phyloP scores from a whole-genome alignment of 768 basidiomycete genomes.

The Hypsizygus marmoreus region DNA sequence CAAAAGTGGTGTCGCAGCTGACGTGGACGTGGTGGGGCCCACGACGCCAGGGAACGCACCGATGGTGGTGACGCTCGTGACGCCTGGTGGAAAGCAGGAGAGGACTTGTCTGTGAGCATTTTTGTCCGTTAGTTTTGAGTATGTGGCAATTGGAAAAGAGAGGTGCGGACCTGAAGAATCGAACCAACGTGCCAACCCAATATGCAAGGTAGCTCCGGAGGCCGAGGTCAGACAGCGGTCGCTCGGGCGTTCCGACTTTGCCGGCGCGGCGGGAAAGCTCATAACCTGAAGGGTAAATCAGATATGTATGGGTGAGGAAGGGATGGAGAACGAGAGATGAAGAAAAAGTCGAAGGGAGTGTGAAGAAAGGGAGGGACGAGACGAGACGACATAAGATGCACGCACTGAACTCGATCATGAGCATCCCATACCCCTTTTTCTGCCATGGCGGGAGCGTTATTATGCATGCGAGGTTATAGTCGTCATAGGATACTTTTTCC shows the following conservation, averaged over 20 bases:
- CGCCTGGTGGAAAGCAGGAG: conserved; percentile 59
- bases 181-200: conserved; percentile 83
- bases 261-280: conserved; percentile 81
- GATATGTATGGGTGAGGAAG: background rate
- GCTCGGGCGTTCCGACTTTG: conserved; percentile 89
- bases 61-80: conserved; percentile 43
- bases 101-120: conserved; percentile 50
- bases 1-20: conserved; percentile 12
- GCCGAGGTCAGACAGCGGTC: conserved; percentile 92
- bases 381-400: too few species aligned
- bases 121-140: background rate
- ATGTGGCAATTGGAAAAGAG: conserved; percentile 1
- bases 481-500: conserved; percentile 96
- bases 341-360: too few species aligned
- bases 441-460: conserved; percentile 94
- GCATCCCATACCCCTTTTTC: conserved; percentile 86
- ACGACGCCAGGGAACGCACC: conserved; percentile 44
- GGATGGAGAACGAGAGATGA: too few species aligned
- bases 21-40: conserved; percentile 33
- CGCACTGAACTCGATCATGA: conserved; percentile 98
- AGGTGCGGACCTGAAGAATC: conserved; percentile 71
- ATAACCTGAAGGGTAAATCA: conserved; percentile 62
- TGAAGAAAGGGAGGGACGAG: too few species aligned
- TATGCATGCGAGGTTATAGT: conserved; percentile 97
- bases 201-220: conserved; percentile 87